phyloP scores from a whole-genome alignment of 78 protist species.

The Fonticula alba region DNA sequence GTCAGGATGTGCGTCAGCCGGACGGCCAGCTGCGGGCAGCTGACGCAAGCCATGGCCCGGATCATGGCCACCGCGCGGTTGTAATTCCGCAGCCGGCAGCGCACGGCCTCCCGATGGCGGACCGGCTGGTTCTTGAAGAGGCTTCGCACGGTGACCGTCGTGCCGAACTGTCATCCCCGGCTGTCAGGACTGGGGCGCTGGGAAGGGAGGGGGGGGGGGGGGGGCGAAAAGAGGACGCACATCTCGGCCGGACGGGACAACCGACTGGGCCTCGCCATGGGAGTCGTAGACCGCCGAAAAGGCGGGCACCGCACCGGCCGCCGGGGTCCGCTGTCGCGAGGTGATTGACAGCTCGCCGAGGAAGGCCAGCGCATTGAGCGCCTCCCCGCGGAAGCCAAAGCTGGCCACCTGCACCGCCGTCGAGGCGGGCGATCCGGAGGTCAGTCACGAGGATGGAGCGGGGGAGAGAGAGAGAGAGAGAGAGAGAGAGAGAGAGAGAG shows the following conservation, averaged over 20 bases:
- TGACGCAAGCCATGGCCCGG: too few species aligned
- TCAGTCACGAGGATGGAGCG: too few species aligned
- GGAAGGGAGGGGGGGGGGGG: not conserved
- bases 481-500: too few species aligned
- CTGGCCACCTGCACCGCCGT: constrained; percentile 15
- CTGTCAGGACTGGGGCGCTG: too few species aligned
- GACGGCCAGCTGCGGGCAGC: not conserved
- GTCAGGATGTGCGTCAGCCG: too few species aligned
- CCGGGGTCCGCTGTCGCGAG: constrained; percentile 18
- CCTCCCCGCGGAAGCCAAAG: constrained; percentile 91
- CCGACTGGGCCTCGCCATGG: constrained; percentile 11
- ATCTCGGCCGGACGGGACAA: not conserved
- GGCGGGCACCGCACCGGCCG: not conserved
- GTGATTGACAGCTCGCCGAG: constrained; percentile 8
- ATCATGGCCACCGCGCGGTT: too few species aligned
- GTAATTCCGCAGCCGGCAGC: too few species aligned
- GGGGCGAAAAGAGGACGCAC: not conserved
- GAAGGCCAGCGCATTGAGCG: constrained; percentile 61
- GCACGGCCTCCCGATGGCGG: constrained; percentile 37
- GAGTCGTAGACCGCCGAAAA: constrained; percentile 11
- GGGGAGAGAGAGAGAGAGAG: too few species aligned
- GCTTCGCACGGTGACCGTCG: constrained; percentile 34
- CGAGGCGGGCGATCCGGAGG: too few species aligned
- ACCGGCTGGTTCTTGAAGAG: constrained; percentile 61
- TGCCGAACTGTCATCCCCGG: constrained; percentile 41